Percentiles rank a stretch among this genome's conserved stretches.
phyloP scores from a whole-genome alignment of 2,329 filamentous ascomycete species.

The Talaromyces albobiverticillius region DNA sequence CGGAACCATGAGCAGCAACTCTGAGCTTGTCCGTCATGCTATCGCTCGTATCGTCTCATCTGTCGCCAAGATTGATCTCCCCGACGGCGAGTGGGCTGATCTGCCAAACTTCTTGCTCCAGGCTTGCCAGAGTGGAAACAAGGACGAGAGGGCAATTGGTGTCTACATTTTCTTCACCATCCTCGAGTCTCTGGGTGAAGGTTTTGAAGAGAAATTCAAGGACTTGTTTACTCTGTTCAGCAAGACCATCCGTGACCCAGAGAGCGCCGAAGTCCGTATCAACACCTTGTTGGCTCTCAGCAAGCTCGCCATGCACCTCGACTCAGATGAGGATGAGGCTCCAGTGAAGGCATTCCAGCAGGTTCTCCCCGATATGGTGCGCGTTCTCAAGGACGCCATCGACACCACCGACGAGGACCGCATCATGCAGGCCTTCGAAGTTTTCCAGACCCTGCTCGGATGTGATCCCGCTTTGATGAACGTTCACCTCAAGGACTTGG shows the following conservation, averaged over 20 bases:
- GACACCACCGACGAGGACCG: constrained; percentile 79
- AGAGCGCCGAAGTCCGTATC: constrained; percentile 88
- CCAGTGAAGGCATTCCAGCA: constrained; percentile 72
- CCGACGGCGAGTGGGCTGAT: constrained; percentile 80
- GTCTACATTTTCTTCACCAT: constrained; percentile 92
- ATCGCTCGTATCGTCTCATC: constrained; percentile 83
- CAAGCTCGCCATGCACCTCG: constrained; percentile 80
- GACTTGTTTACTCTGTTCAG: constrained; percentile 80
- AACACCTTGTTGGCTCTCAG: constrained; percentile 92
- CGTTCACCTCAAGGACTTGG: constrained; percentile 81
- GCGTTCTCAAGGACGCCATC: constrained; percentile 80
- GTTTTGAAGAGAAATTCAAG: constrained; percentile 75
- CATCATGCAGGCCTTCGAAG: constrained; percentile 87
- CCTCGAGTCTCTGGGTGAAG: constrained; percentile 80
- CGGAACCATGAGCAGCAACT: constrained; percentile 75
- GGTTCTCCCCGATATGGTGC: constrained; percentile 83
- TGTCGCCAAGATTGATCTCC: constrained; percentile 81
- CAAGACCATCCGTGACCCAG: constrained; percentile 83
- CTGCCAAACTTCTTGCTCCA: constrained; percentile 76
- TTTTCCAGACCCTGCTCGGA: constrained; percentile 91
- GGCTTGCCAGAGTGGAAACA: constrained; percentile 71
- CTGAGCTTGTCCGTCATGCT: constrained; percentile 75
- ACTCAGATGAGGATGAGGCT: constrained; percentile 78
- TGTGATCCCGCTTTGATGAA: constrained; percentile 83
- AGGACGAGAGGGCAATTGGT: constrained; percentile 81